Evolutionary conservation across 805 yeast species (phyloP).

Genomic region (Kazachstania taianensis): DNA sequence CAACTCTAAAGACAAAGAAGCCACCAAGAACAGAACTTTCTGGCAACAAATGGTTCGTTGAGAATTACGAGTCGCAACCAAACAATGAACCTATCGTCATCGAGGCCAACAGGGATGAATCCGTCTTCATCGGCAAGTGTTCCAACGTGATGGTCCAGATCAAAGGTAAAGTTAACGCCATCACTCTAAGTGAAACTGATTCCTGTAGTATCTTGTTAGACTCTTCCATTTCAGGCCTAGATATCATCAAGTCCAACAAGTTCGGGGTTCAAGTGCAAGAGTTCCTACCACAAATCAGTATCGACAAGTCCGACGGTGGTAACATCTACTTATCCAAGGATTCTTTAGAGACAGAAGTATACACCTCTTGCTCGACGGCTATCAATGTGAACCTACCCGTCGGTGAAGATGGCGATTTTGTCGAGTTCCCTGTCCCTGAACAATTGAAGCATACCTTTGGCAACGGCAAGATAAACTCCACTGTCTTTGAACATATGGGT

Average conservation of each 20-base stretch:
- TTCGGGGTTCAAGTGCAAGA: slow-evolving; percentile 83
- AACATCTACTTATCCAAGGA: slow-evolving; percentile 64
- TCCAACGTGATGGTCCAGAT: slow-evolving; percentile 62
- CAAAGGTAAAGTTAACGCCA: slow-evolving; percentile 85
- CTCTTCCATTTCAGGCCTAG: slow-evolving; percentile 77
- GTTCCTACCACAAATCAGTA: slow-evolving; percentile 68
- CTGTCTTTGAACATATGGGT: slow-evolving; percentile 77
- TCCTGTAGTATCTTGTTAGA: slow-evolving; percentile 75
- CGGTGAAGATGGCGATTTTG: slow-evolving; percentile 58
- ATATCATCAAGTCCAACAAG: slow-evolving; percentile 67
- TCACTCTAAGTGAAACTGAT: slow-evolving; percentile 63
- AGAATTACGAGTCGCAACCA: slow-evolving; percentile 63
- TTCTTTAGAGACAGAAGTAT: slow-evolving; percentile 65
- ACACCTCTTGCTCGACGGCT: slow-evolving; percentile 76
- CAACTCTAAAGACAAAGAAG: slow-evolving; percentile 40
- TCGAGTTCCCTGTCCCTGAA: slow-evolving; percentile 82
- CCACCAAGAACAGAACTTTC: slow-evolving; percentile 62
- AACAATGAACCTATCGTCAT: slow-evolving; percentile 43
- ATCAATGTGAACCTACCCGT: slow-evolving; percentile 78
- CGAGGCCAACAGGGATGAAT: slow-evolving; percentile 77
- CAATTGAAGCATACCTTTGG: slow-evolving; percentile 70
- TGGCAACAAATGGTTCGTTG: slow-evolving; percentile 85
- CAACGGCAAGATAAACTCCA: slow-evolving; percentile 52
- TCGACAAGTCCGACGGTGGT: slow-evolving; percentile 87
- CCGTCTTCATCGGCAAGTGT: slow-evolving; percentile 82